These are phyloP conservation scores for Aspergillus asperescens DNA, from an alignment of 495 filamentous ascomycete species.

Conservation along the genomic window DNA sequence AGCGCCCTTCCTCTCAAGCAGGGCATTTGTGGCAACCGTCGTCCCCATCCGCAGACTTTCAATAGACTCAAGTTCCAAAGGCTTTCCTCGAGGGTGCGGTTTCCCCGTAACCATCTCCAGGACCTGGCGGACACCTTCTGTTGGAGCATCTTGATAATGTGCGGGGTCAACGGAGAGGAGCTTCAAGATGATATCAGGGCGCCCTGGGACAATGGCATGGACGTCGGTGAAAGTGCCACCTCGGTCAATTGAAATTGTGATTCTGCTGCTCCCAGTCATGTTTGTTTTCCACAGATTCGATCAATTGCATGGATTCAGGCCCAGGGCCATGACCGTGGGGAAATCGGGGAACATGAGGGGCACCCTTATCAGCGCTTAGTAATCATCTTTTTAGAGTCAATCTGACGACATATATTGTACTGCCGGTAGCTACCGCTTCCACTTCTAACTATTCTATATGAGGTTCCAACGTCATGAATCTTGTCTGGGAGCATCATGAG, in stretches of 20 bases:
- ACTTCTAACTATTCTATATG: too few relatives aligned
- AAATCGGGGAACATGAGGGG: neutral
- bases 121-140: slow-evolving; percentile 87
- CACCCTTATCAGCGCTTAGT: neutral
- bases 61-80: slow-evolving; percentile 77
- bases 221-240: slow-evolving; percentile 66
- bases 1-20: slow-evolving; percentile 92
- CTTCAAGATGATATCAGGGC: slow-evolving; percentile 77
- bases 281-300: neutral
- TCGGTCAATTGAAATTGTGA: slow-evolving; percentile 39
- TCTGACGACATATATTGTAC: neutral
- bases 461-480: too few relatives aligned
- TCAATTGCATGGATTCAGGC: neutral
- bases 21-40: slow-evolving; percentile 84
- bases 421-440: neutral
- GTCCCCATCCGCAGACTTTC: slow-evolving; percentile 86
- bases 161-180: slow-evolving; percentile 83
- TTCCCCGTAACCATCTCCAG: slow-evolving; percentile 72
- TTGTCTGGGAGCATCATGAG: neutral
- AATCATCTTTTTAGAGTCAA: neutral
- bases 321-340: neutral
- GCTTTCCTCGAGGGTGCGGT: slow-evolving; percentile 72
- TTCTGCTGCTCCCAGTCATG: slow-evolving; percentile 8
- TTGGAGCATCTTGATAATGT: slow-evolving; percentile 84
- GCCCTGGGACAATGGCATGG: slow-evolving; percentile 47